phyloP scores from a whole-genome alignment of 805 yeast genomes.

The Debaryomyces hansenii region DNA sequence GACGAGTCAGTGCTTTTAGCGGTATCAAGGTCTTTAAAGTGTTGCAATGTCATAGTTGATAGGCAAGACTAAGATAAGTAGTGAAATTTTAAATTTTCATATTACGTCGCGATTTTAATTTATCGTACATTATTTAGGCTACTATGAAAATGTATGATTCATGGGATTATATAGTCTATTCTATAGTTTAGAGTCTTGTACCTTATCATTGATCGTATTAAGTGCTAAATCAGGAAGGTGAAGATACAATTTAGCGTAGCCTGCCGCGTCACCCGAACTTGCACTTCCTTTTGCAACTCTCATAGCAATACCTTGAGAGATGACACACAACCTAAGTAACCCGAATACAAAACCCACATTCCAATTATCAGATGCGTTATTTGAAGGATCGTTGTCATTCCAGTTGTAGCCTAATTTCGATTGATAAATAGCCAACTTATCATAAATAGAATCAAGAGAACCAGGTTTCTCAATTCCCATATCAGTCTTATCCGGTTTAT shows the following conservation, averaged over 20 bases:
- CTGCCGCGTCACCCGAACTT: slow-evolving; percentile 50
- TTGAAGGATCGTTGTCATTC: slow-evolving; percentile 34
- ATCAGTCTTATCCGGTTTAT: slow-evolving; percentile 25
- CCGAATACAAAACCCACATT: slow-evolving; percentile 56
- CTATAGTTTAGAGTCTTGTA: slow-evolving; percentile 1
- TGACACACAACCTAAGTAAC: slow-evolving; percentile 53
- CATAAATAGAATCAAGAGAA: slow-evolving; percentile 17
- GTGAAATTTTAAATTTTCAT: no score
- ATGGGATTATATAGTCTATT: neutral
- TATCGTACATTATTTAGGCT: no score
- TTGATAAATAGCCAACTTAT: slow-evolving; percentile 27
- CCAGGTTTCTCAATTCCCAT: slow-evolving; percentile 35
- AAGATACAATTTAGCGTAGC: slow-evolving; percentile 35
- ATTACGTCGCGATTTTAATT: no score
- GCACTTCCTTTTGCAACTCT: slow-evolving; percentile 53
- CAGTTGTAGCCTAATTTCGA: slow-evolving; percentile 22
- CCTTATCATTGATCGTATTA: slow-evolving; percentile 13
- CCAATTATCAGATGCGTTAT: slow-evolving; percentile 50
- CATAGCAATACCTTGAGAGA: slow-evolving; percentile 63
- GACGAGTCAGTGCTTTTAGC: neutral
- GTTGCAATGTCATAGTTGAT: neutral
- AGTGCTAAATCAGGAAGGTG: slow-evolving; percentile 30
- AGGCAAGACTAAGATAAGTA: no score
- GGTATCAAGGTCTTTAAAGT: neutral
- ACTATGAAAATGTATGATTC: no score